Base-by-base conservation (phyloP, 192 early-diverging fungal genomes). In the Phlyctochytrium arcticum region DNA sequence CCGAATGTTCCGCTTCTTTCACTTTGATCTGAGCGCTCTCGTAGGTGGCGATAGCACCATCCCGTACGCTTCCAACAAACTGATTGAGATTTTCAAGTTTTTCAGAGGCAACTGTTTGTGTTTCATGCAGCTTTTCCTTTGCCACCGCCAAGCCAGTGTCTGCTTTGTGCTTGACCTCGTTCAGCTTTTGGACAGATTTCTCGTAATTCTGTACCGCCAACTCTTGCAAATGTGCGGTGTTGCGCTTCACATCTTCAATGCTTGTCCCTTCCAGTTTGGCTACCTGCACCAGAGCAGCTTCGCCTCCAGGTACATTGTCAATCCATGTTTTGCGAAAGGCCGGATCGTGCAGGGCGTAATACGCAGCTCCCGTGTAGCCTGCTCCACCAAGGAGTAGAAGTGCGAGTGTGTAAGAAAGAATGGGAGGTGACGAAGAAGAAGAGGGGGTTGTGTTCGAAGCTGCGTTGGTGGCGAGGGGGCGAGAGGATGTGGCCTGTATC, bases 41-140 rank as follows among this genome's bases (percentile, higher is more conserved):
- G 47, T 85, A 83, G 27, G 81, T 81, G 30, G 82, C 73, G 48
- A 71, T 79, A 17, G 87, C 80, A 34, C 88, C 80, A 36, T 88
- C 75, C 60, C 81, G 76, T 9, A 82, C 75, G 46, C 73, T 73
- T 36, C 75, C 77, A 10, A 82, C 63, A 46, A 82, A 68, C 15
- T 69, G 75, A 10, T 66, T 35, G 29, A 76, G 68, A 56, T 60
- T 50, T 12, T 78, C 60, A 17, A 75, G 54, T 33, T 64, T 64
- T 19, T 71, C 39, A 46, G 80, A 44, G 36, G 69, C 57, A 29
- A 75, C 55, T 10, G 54, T 49, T 17, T 75, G 57, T 24, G 72
- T 65, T 44, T 75, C 60, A 19, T 74, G 65, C 10, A 57, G 12
- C 39, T 75, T 60, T n/a, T 65, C 29, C 21, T 54, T 60, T 3